phyloP scores from a whole-genome alignment of 805 yeast species.

The Teunomyces kruisii region DNA sequence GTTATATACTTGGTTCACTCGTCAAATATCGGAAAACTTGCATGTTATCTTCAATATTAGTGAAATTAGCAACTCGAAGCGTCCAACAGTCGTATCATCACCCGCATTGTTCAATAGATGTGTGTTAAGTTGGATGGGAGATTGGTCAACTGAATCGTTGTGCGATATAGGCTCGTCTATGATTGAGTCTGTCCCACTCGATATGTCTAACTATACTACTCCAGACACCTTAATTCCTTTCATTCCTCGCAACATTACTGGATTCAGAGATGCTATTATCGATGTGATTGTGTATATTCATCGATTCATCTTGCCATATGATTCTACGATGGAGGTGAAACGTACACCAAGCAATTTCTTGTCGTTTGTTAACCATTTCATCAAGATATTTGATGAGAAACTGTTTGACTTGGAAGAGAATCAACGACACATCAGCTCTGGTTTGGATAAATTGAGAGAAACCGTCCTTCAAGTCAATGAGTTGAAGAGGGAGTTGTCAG shows the following conservation, averaged over 20 bases:
- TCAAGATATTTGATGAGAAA: slow-evolving; percentile 38
- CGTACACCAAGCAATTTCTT: slow-evolving; percentile 58
- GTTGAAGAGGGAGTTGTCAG: slow-evolving; percentile 52
- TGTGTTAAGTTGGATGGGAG: slow-evolving; percentile 86
- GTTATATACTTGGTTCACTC: slow-evolving; percentile 69
- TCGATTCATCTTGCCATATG: slow-evolving; percentile 11
- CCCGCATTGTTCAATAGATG: slow-evolving; percentile 91
- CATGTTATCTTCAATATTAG: slow-evolving; percentile 82
- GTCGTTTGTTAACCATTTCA: slow-evolving; percentile 48
- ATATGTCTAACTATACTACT: slow-evolving; percentile 38
- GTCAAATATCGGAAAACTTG: slow-evolving; percentile 64
- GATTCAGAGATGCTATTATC: slow-evolving; percentile 46
- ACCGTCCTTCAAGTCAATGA: slow-evolving; percentile 71
- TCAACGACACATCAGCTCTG: slow-evolving; percentile 71
- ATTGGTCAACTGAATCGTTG: slow-evolving; percentile 61
- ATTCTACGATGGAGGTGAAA: slow-evolving; percentile 7
- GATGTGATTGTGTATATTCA: slow-evolving; percentile 51
- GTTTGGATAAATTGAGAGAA: slow-evolving; percentile 73
- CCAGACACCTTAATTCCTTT: slow-evolving; percentile 26
- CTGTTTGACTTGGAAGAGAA: slow-evolving; percentile 55
- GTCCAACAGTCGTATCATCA: slow-evolving; percentile 62
- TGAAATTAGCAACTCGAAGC: slow-evolving; percentile 30
- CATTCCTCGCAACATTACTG: slow-evolving; percentile 11
- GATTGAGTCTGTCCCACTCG: slow-evolving; percentile 52
- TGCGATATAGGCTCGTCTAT: slow-evolving; percentile 47